phyloP scores from a whole-genome alignment of 23 red algal species.

The Agarophyton chilense region DNA sequence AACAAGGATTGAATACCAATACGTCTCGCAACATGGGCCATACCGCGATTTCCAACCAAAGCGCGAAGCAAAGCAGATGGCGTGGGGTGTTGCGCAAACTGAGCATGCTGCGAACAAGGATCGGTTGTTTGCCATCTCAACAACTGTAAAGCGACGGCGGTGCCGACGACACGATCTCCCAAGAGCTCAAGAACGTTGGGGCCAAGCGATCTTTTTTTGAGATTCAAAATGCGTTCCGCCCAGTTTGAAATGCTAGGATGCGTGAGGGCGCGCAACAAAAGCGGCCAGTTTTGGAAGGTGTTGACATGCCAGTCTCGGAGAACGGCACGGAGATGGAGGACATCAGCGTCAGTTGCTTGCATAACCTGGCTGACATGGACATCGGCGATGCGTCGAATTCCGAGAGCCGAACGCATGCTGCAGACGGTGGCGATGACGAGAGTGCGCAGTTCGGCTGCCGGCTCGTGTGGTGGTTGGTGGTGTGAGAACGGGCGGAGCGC shows the following conservation, averaged over 20 bases:
- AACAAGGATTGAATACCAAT: constrained; percentile 41
- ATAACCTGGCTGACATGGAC: constrained; percentile 13
- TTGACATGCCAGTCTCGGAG: neutral
- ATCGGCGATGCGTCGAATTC: constrained; percentile 33
- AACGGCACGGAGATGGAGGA: constrained; percentile 1
- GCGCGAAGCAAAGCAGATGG: neutral
- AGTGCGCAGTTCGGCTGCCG: no score
- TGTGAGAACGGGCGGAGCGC: no score
- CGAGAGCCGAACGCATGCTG: constrained; percentile 28
- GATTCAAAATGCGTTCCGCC: constrained; percentile 23
- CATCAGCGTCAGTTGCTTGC: constrained; percentile 33
- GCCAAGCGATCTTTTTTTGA: constrained; percentile 14
- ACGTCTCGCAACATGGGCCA: constrained; percentile 8
- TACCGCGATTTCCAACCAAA: constrained; percentile 39
- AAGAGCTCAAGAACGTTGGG: constrained; percentile 32
- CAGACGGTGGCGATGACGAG: no score
- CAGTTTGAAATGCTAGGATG: constrained; percentile 55
- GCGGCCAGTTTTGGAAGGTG: constrained; percentile 3
- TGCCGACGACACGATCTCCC: constrained; percentile 52
- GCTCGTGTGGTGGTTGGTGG: no score
- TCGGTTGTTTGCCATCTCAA: constrained; percentile 8
- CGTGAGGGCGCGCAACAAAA: constrained; percentile 43
- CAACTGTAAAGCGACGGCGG: constrained; percentile 4
- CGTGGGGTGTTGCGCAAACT: neutral
- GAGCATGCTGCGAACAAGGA: neutral